Conservation (phyloP, 2,329 filamentous ascomycete genomes). For the Tolypocladium amazonense region DNA sequence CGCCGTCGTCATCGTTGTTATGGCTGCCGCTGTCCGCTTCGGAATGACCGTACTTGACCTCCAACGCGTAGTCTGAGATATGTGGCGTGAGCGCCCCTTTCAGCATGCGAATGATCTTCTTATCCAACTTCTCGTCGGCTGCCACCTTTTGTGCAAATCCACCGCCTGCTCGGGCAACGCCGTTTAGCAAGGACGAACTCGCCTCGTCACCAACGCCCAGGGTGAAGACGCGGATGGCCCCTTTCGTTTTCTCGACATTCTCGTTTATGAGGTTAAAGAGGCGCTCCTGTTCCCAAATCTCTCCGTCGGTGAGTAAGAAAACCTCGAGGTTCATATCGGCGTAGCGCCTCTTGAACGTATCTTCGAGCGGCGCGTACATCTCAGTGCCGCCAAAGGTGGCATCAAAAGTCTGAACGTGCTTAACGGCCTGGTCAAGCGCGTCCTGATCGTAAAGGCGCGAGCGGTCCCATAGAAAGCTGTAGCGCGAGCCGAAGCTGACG, state of each 20-base stretch:
- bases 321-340: slow-evolving; percentile 39
- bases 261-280: slow-evolving; percentile 35
- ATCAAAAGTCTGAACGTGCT: slow-evolving; percentile 28
- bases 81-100: slow-evolving; percentile 60
- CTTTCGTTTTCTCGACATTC: slow-evolving; percentile 26
- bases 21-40: slow-evolving; percentile 2
- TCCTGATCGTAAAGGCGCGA: slow-evolving; percentile 35
- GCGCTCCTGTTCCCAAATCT: slow-evolving; percentile 34
- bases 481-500: slow-evolving; percentile 48
- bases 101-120: slow-evolving; percentile 62
- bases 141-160: slow-evolving; percentile 53
- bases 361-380: slow-evolving; percentile 34
- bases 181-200: slow-evolving; percentile 43
- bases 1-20: slow-evolving; percentile 15
- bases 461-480: slow-evolving; percentile 35
- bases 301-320: slow-evolving; percentile 46
- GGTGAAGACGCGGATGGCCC: slow-evolving; percentile 39
- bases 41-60: slow-evolving; percentile 46
- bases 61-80: slow-evolving; percentile 50
- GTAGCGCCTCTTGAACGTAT: slow-evolving; percentile 30
- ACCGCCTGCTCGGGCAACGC: slow-evolving; percentile 41
- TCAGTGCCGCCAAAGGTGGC: slow-evolving; percentile 44
- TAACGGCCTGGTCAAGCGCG: slow-evolving; percentile 29
- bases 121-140: slow-evolving; percentile 54
- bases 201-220: slow-evolving; percentile 41